phyloP scores from a whole-genome alignment of 768 basidiomycete species.

The Xerocomellus intermedius region DNA sequence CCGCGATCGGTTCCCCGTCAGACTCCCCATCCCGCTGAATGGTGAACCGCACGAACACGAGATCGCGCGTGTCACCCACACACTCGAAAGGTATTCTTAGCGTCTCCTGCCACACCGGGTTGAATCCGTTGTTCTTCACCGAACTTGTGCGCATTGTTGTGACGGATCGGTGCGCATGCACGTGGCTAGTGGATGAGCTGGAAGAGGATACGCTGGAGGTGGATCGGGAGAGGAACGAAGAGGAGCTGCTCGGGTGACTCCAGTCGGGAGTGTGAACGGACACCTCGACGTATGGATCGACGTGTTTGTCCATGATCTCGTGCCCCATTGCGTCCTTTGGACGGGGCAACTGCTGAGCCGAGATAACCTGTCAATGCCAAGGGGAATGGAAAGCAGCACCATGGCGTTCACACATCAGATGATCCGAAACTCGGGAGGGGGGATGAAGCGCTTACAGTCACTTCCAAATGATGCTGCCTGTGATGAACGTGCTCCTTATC shows the following conservation, averaged over 20 bases:
- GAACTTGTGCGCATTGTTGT: conserved; percentile 54
- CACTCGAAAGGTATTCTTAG: conserved; percentile 74
- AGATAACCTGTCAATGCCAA: conserved; percentile 54
- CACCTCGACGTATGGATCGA: conserved; percentile 81
- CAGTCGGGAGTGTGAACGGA: conserved; percentile 77
- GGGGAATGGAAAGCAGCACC: not conserved
- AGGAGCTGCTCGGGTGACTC: conserved; percentile 34
- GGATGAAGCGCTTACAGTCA: conserved; percentile 48
- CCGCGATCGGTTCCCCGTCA: conserved; percentile 64
- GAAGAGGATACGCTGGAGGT: conserved; percentile 2
- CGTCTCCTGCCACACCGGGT: conserved; percentile 79
- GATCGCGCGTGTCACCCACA: conserved; percentile 71
- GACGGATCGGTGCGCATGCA: conserved; percentile 43
- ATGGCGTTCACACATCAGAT: not conserved
- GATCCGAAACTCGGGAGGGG: not conserved
- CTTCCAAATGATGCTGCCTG: conserved; percentile 59
- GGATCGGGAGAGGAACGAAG: conserved; percentile 10
- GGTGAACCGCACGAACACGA: conserved; percentile 81
- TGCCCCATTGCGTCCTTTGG: conserved; percentile 60
- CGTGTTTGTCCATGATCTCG: conserved; percentile 57
- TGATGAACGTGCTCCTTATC: conserved; percentile 59
- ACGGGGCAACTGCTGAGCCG: conserved; percentile 86
- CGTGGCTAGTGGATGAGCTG: not conserved
- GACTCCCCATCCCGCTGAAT: conserved; percentile 64
- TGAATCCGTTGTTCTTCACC: conserved; percentile 88